phyloP scores from a whole-genome alignment of 2,329 filamentous ascomycete species.

The Corynespora cassiicola region DNA sequence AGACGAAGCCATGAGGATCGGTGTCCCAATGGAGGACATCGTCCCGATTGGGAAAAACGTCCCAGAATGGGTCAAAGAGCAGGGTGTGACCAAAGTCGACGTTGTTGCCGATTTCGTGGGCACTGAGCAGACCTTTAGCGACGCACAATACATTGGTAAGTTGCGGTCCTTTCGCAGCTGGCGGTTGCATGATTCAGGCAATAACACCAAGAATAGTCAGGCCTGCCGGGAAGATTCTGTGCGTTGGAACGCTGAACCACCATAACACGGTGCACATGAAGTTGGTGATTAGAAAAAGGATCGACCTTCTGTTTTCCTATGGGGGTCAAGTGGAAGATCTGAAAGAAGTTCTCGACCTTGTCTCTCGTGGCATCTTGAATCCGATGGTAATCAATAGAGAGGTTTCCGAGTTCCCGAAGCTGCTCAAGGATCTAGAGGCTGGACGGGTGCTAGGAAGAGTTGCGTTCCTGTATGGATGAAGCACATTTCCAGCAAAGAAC shows the following conservation, averaged over 20 bases:
- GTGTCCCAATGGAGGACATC: slow-evolving; percentile 15
- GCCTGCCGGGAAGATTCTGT: slow-evolving; percentile 26
- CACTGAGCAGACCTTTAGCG: slow-evolving; percentile 23
- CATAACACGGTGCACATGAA: slow-evolving; percentile 33
- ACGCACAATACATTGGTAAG: slow-evolving; percentile 26
- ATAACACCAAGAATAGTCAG: slow-evolving; percentile 18
- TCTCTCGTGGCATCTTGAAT: slow-evolving; percentile 20
- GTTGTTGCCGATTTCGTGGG: slow-evolving; percentile 28
- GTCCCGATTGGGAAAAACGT: slow-evolving; percentile 22
- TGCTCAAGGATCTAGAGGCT: slow-evolving; percentile 21
- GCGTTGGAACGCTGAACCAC: slow-evolving; percentile 28
- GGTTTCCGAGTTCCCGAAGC: slow-evolving; percentile 19
- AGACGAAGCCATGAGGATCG: slow-evolving; percentile 21
- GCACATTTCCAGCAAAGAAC: not conserved
- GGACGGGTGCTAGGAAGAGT: slow-evolving; percentile 22
- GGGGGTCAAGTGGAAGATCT: slow-evolving; percentile 24
- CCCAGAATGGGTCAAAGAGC: slow-evolving; percentile 22
- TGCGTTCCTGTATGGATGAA: slow-evolving; percentile 16
- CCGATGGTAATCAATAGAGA: slow-evolving; percentile 25
- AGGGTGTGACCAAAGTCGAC: slow-evolving; percentile 22
- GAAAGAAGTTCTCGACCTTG: slow-evolving; percentile 21
- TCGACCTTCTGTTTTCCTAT: slow-evolving; percentile 27
- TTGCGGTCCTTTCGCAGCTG: not conserved
- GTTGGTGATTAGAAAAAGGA: slow-evolving; percentile 23
- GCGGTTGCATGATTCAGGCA: slow-evolving; percentile 1